These are phyloP conservation scores for Tetrastigma voinierianum DNA, from an alignment of 164 flowering plant species.

Conservation along the genomic window DNA sequence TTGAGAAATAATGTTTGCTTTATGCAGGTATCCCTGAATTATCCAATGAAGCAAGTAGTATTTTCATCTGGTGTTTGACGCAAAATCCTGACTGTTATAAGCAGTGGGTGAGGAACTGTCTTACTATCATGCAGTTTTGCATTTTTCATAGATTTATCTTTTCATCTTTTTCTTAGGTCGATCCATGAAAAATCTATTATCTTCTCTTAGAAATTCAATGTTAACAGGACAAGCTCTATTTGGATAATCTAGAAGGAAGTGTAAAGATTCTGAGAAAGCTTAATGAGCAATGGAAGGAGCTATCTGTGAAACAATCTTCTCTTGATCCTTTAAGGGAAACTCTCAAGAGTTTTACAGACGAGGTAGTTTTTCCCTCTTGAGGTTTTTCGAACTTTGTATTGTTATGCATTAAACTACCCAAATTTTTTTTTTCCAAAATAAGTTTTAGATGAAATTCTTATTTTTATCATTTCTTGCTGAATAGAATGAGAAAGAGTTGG, in stretches of 20 bases:
- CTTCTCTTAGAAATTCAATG: background rate
- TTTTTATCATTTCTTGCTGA: background rate
- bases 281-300: conserved; percentile 59
- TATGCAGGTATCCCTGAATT: conserved; percentile 58
- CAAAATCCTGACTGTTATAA: conserved; percentile 72
- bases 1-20: background rate
- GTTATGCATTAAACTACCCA: too few relatives aligned
- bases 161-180: background rate
- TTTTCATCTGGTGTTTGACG: conserved; percentile 71
- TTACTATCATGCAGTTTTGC: background rate
- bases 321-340: conserved; percentile 48
- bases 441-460: too few relatives aligned
- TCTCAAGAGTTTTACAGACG: conserved; percentile 55
- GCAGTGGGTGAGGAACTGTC: conserved; percentile 66
- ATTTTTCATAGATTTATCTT: background rate
- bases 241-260: conserved; percentile 74
- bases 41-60: conserved; percentile 61
- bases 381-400: too few relatives aligned
- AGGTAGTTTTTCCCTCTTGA: conserved; percentile 37
- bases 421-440: background rate
- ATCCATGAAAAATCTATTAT: background rate
- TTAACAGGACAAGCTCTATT: conserved; percentile 65
- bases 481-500: conserved; percentile 71
- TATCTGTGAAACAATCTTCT: conserved; percentile 38
- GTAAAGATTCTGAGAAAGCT: conserved; percentile 59